Evolutionary conservation across 2,329 filamentous ascomycete genomes (phyloP).

Genomic region (Fusarium austroafricanum): DNA sequence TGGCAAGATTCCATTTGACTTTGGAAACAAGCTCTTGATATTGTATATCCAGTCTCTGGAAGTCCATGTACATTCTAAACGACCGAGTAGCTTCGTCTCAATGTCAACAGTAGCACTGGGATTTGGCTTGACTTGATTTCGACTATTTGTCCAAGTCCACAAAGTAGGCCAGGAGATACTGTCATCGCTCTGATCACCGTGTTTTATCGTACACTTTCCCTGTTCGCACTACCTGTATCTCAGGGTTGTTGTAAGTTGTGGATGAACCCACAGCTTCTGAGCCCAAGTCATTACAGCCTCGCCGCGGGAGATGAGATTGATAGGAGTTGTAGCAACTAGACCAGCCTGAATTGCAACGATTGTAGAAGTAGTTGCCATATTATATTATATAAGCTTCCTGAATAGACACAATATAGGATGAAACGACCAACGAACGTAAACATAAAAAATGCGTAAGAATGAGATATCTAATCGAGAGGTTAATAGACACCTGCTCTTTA

Average conservation of each 20-base stretch:
- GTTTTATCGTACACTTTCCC: conserved; percentile 5
- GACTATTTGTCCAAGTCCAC: conserved; percentile 10
- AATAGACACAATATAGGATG: neutral
- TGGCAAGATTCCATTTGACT: too few species aligned
- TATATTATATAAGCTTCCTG: neutral
- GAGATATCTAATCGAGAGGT: neutral
- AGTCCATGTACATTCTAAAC: too few species aligned
- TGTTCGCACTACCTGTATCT: conserved; percentile 49
- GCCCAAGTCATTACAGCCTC: conserved; percentile 44
- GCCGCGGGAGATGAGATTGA: neutral
- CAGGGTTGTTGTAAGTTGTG: conserved; percentile 57
- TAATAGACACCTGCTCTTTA: neutral
- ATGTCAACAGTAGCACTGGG: conserved; percentile 55
- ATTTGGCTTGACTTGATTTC: conserved; percentile 56
- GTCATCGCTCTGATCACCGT: conserved; percentile 45
- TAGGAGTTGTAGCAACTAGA: conserved; percentile 3
- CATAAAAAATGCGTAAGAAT: too few species aligned
- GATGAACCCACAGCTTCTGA: conserved; percentile 28
- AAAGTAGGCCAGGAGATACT: conserved; percentile 53
- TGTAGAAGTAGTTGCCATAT: conserved; percentile 3
- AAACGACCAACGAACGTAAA: neutral
- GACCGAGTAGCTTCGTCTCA: conserved; percentile 5
- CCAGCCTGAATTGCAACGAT: conserved; percentile 18
- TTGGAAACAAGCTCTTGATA: too few species aligned
- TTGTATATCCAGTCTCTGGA: too few species aligned